Evolutionary conservation across 345 rosid species (phyloP), one percentile per base, ranked within the genome.

Genomic region (Murraya paniculata): DNA sequence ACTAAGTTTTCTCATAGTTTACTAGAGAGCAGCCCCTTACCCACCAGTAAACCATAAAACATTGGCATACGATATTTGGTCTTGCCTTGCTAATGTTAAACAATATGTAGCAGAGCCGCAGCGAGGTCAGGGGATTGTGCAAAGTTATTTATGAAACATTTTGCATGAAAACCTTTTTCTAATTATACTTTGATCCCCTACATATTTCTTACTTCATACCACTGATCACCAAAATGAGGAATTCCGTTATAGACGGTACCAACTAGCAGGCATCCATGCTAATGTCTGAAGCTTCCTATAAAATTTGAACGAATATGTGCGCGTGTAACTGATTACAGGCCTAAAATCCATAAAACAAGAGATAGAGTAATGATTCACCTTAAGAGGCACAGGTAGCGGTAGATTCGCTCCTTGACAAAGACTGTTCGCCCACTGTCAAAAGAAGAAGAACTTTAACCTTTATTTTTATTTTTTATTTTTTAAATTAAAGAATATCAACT

Each of bases 331-430:
- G 1, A 25, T 28, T 36, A 19, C 74, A 16, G 22, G 30, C 69
- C 60, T 45, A 50, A 33, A 69, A 28, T 45, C 50, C 50, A 45
- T 13, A 13, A 13, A 45, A 45, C 50, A 45, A 45, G 18, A 3
- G 18, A 45, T 45, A 45, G 18, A 25, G 8, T 27, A n/a, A 19
- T 11, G 59, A 67, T 79, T 75, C n/a, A 94, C 98, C 94, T 92
- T 91, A 68, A 92, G 84, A 64, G 97, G 98, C 76, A 87, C 76
- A 6, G 98, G 94, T 62, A 94, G 91, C 31, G 96, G 98, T 50
- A 94, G 78, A 83, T 91, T 92, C 41, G 98, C 95, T 80, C 98
- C 98, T 86, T 95, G 98, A 78, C 92, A 88, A 31, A 95, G 92
- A 85, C 98, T 93, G 80, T 95, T 93, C 1, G 90, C 98, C 98